Evolutionary conservation across 768 basidiomycete species (phyloP).

Genomic region (Calvatia gigantea): DNA sequence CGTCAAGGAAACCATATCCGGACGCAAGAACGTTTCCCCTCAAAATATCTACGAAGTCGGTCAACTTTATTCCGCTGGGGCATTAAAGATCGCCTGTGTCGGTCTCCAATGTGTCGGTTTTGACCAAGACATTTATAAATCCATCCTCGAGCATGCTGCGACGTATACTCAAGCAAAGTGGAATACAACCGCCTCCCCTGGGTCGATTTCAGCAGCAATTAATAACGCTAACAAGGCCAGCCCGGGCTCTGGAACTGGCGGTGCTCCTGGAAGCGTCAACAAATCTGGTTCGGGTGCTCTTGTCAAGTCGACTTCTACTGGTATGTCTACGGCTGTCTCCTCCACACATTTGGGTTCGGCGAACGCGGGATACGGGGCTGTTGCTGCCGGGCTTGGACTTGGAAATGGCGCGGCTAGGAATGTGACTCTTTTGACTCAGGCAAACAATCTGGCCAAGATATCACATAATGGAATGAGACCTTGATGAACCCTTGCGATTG

Average conservation of each 20-base stretch:
- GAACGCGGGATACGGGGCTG: conserved; percentile 2
- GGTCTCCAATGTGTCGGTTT: conserved; percentile 77
- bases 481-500: background rate
- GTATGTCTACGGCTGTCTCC: conserved; percentile 1
- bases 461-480: background rate
- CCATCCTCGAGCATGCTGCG: conserved; percentile 61
- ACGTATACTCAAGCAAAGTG: conserved; percentile 40
- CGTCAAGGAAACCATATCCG: conserved; percentile 68
- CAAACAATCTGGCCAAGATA: background rate
- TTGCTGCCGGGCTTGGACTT: conserved; percentile 7
- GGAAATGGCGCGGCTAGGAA: conserved; percentile 10
- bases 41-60: conserved; percentile 73
- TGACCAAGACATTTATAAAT: conserved; percentile 61
- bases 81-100: conserved; percentile 69
- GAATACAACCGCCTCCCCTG: conserved; percentile 19
- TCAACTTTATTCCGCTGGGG: conserved; percentile 71
- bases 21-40: conserved; percentile 72
- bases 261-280: background rate
- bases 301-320: background rate
- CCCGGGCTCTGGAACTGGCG: background rate
- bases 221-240: background rate
- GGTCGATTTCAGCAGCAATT: background rate
- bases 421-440: background rate
- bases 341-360: conserved; percentile 2
- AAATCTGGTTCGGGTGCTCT: background rate